Conservation (phyloP, 257 asterid species). For the Eustoma russellianum region DNA sequence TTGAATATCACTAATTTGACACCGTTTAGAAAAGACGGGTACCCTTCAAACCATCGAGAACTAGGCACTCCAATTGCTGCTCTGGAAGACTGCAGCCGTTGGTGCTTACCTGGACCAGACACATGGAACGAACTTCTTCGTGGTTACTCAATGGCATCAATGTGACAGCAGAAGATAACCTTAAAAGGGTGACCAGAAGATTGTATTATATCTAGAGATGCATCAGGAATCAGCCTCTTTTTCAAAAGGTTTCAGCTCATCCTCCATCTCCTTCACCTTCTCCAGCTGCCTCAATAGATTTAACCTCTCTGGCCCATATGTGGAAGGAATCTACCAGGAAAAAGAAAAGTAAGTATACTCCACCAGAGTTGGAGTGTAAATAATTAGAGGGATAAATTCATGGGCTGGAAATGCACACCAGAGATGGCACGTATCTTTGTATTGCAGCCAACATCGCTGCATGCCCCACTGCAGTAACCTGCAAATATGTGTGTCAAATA, state of each 20-base stretch:
- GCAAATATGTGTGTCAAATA: constrained; percentile 18
- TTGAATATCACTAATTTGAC: constrained; percentile 60
- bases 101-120: constrained; percentile 93
- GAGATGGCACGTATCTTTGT: constrained; percentile 73
- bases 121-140: constrained; percentile 67
- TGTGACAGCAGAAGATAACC: constrained; percentile 22
- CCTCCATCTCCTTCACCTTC: constrained; percentile 88
- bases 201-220: background rate
- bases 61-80: constrained; percentile 45
- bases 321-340: constrained; percentile 79
- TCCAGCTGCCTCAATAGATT: constrained; percentile 90
- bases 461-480: constrained; percentile 98
- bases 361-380: constrained; percentile 9
- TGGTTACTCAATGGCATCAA: constrained; percentile 35
- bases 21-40: constrained; percentile 61
- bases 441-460: constrained; percentile 99
- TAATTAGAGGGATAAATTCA: constrained; percentile 6
- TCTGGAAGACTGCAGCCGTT: constrained; percentile 83
- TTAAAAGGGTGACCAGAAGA: background rate
- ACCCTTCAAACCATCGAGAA: constrained; percentile 68
- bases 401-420: constrained; percentile 40
- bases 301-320: constrained; percentile 86
- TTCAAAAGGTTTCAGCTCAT: constrained; percentile 40
- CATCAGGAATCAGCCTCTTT: constrained; percentile 19
- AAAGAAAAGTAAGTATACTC: constrained; percentile 8